Base-by-base conservation (phyloP, 2,329 filamentous ascomycete species). In the Colletotrichum agaves region DNA sequence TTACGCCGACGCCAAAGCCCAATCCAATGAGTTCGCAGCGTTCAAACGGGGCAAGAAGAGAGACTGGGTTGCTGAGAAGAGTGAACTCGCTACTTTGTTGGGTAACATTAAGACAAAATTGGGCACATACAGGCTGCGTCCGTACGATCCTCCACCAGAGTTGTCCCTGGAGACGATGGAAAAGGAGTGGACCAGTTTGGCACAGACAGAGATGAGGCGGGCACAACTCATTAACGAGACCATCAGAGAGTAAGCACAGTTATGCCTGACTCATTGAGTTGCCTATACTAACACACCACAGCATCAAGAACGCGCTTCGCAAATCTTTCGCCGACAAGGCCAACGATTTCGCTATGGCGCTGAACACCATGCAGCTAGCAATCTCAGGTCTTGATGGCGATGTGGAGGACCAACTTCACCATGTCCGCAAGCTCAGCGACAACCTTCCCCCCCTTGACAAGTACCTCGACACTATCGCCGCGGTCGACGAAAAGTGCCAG, bases 101-200 rank as follows among this genome's bases (percentile, higher is more conserved):
- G 96, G 96, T 39, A 99, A 99, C 79, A 98, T 99, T 85, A 98
- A 98, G 84, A 99, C 96, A 1, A 99, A 99, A 79, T 85, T 99
- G 73, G 94, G 93, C 73, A 99, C 96, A 44, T 99, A 99, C 78
- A 90, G 94, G 56, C 82, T 99, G 63, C 89, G 93, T 69, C 91
- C 95, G 6, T 99, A 99, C 75, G 92, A 97, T 53, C 96, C 96
- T 39, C 96, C 96, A 3, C 84, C 87, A 61, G 93, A 97, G 73
- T 81, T 99, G 71, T 91, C 91, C 59, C 81, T 97, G 56, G 94
- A 97, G 69, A 89, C 90, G 17, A 85, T 97, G 72, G 96, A 99
- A 73, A 82, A 84, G 63, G 92, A 94, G 71, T 99, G 96, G 96
- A 84, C 88, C 47, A 87, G 82, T 10, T 78, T 99, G 73, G 91